Conservation (phyloP, 371 early-diverging fungal genomes). For the Parasitella parasitica region DNA sequence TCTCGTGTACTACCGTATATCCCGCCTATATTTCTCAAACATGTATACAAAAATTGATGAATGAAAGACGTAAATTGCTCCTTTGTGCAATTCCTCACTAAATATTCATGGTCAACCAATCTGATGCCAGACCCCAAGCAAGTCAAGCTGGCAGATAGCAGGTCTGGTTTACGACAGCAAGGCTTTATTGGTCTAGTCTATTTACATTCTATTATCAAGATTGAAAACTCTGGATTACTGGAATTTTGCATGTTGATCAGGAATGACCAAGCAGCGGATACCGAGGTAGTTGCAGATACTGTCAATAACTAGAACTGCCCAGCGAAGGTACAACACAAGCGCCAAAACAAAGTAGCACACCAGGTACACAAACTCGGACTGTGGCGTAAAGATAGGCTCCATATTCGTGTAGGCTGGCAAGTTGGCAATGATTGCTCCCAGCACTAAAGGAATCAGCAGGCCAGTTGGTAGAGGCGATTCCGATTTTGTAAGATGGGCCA, state of each 20-base stretch:
- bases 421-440: constrained; percentile 71
- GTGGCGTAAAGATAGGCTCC: constrained; percentile 55
- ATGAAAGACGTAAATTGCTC: no score
- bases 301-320: constrained; percentile 83
- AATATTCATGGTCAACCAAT: no score
- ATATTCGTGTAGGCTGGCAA: constrained; percentile 43
- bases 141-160: no score
- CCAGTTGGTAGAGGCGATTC: constrained; percentile 79
- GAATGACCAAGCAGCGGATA: constrained; percentile 83
- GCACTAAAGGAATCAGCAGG: constrained; percentile 69
- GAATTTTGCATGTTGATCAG: constrained; percentile 22
- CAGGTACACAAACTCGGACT: constrained; percentile 65
- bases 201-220: not conserved
- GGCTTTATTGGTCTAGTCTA: no score
- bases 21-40: no score
- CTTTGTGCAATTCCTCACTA: no score
- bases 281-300: constrained; percentile 82
- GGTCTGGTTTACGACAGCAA: no score
- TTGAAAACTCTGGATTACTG: not conserved
- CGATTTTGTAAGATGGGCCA: constrained; percentile 83
- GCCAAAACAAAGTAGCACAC: constrained; percentile 62
- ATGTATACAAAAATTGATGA: no score
- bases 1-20: no score
- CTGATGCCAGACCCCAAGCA: no score
- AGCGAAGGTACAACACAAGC: constrained; percentile 71